These are phyloP conservation scores for Jackrogersella multiformis DNA, from an alignment of 495 filamentous ascomycete species.

Conservation along the genomic window DNA sequence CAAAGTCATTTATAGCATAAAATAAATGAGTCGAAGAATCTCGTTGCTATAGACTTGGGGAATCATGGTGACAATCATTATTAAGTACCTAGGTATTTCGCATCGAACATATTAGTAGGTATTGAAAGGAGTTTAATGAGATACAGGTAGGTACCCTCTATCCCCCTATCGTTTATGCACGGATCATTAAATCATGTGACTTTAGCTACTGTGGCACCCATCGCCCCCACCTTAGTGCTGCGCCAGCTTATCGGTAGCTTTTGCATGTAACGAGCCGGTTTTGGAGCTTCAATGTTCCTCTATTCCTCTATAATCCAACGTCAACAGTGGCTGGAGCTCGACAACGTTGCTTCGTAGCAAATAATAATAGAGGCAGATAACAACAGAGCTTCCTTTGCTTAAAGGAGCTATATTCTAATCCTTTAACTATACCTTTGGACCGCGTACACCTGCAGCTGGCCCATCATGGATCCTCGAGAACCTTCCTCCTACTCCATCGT, in stretches of 20 bases:
- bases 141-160: too few relatives aligned
- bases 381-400: constrained; percentile 23
- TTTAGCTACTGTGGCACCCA: constrained; percentile 29
- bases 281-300: constrained; percentile 31
- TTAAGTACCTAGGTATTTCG: too few relatives aligned
- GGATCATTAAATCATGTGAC: constrained; percentile 34
- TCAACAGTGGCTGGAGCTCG: constrained; percentile 42
- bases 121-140: too few relatives aligned
- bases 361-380: constrained; percentile 29
- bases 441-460: constrained; percentile 19
- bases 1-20: too few relatives aligned
- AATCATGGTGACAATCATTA: too few relatives aligned
- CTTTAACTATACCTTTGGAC: constrained; percentile 15
- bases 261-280: constrained; percentile 22
- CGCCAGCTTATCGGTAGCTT: constrained; percentile 36
- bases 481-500: constrained; percentile 74
- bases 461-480: constrained; percentile 83
- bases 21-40: too few relatives aligned
- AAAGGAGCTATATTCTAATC: constrained; percentile 15
- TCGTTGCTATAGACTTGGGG: too few relatives aligned
- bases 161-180: constrained; percentile 7
- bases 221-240: constrained; percentile 27
- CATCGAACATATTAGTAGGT: too few relatives aligned
- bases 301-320: constrained; percentile 32
- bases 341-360: constrained; percentile 27